A percentile compares a stretch with the other conserved stretches of the same genome.
Evolutionary conservation across 2,329 filamentous ascomycete genomes (phyloP).

Genomic region (Rutstroemia sp.): DNA sequence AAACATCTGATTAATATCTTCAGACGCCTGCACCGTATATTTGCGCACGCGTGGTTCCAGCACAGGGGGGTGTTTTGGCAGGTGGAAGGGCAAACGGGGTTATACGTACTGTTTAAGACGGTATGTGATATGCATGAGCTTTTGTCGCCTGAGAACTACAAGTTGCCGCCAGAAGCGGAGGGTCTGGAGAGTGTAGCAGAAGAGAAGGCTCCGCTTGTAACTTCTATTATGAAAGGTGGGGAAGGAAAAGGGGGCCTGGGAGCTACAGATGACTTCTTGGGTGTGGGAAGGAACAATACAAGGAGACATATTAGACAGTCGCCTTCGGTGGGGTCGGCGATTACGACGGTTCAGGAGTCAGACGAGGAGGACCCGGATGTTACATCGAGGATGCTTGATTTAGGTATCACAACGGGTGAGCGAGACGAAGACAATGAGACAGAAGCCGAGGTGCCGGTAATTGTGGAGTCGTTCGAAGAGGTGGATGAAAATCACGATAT

Average conservation of each 20-base stretch:
- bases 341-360: slow-evolving; percentile 76
- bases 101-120: slow-evolving; percentile 95
- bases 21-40: slow-evolving; percentile 87
- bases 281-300: slow-evolving; percentile 53
- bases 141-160: slow-evolving; percentile 91
- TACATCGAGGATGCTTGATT: slow-evolving; percentile 37
- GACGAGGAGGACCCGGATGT: slow-evolving; percentile 63
- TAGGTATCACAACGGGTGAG: slow-evolving; percentile 36
- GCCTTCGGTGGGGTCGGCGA: slow-evolving; percentile 69
- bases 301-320: slow-evolving; percentile 75
- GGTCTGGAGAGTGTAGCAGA: slow-evolving; percentile 57
- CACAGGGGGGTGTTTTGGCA: slow-evolving; percentile 93
- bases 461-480: slow-evolving; percentile 27
- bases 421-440: slow-evolving; percentile 33
- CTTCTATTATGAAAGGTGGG: slow-evolving; percentile 31
- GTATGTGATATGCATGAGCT: slow-evolving; percentile 90
- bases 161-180: slow-evolving; percentile 87
- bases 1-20: slow-evolving; percentile 94
- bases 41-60: slow-evolving; percentile 98
- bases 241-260: slow-evolving; percentile 26
- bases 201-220: slow-evolving; percentile 29
- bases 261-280: slow-evolving; percentile 44
- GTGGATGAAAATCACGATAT: slow-evolving; percentile 18
- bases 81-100: slow-evolving; percentile 79
- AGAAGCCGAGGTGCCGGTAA: slow-evolving; percentile 24